Evolutionary conservation across 192 early-diverging fungal species (phyloP), one percentile per base, ranked within the genome.

Genomic region (Chytriomyces hyalinus): DNA sequence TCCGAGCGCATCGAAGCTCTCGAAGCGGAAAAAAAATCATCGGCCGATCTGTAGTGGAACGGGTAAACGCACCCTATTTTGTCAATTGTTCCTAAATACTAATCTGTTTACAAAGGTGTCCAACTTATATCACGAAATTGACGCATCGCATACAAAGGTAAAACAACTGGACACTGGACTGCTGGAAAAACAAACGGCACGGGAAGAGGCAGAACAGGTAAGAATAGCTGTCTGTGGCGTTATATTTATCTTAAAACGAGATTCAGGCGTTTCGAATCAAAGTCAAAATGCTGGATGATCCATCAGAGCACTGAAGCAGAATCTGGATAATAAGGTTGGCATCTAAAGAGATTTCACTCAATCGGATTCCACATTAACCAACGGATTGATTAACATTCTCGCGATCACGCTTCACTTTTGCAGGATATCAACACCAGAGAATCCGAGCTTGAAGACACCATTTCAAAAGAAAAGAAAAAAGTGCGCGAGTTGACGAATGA

Each of bases 201-300:
- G 9, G 15, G 15, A 46, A 15, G 66, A 67, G 9, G 20, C 22
- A 5, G 66, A 67, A 10, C 66, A 67, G 22, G 36, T 36, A 36
- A 36, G 36, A 36, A 36, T 4, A 36, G 0, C 2, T 36, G 36
- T 0, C 36, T 2, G 36, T 36, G 36, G 24, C 17, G 66, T 11
- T 17, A 48, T 46, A 13, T n/a, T 13, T 28, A 22, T 0, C 11
- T 22, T 46, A 48, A 47, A 28, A 26, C 13, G 49, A 70, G 22
- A 1, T 20, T 13, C 45, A 87, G 80, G 78, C 81, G 22, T 8
- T 89, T 7, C 80, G 81, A 20, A 78, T 89, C 4, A 89, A 89
- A 65, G 78, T 81, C 65, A 86, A 86, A 62, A 89, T 89, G 88
- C 77, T 89, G 9, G 86, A 89, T 45, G 88, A 89, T 72, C 88